Evolutionary conservation across 192 early-diverging fungal genomes (phyloP).

Genomic region (Entophlyctis luteolus): DNA sequence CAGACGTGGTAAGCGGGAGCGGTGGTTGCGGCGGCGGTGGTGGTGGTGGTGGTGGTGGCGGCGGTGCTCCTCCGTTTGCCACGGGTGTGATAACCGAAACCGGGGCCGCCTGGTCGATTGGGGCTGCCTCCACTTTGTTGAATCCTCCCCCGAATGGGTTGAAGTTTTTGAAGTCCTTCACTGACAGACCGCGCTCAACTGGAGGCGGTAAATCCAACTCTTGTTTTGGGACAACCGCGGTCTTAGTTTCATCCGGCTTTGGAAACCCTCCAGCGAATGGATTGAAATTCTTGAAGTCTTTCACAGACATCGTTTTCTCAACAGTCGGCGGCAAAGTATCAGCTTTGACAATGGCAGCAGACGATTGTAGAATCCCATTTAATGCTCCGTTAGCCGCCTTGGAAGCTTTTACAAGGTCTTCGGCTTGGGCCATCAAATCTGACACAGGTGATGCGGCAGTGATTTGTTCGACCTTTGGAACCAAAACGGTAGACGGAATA

Average conservation of each 20-base stretch:
- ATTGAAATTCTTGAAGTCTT: constrained; percentile 30
- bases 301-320: constrained; percentile 7
- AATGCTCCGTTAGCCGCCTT: background rate
- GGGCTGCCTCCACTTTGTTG: constrained; percentile 15
- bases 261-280: constrained; percentile 24
- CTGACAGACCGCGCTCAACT: constrained; percentile 8
- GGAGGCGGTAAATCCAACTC: background rate
- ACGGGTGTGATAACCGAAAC: background rate
- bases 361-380: background rate
- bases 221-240: background rate
- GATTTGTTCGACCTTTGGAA: no score
- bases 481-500: background rate
- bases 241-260: background rate
- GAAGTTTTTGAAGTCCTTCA: constrained; percentile 31
- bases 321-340: background rate
- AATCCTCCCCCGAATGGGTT: constrained; percentile 26
- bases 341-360: no score
- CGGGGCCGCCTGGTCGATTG: background rate
- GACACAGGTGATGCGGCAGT: background rate
- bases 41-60: constrained; percentile 27
- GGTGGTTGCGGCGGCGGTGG: constrained; percentile 26
- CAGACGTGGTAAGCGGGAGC: background rate
- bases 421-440: background rate
- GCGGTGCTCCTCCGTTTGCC: background rate
- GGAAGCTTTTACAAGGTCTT: background rate